These are phyloP conservation scores for Periconia digitata DNA, from an alignment of 2,329 filamentous ascomycete genomes.

Conservation along the genomic window DNA sequence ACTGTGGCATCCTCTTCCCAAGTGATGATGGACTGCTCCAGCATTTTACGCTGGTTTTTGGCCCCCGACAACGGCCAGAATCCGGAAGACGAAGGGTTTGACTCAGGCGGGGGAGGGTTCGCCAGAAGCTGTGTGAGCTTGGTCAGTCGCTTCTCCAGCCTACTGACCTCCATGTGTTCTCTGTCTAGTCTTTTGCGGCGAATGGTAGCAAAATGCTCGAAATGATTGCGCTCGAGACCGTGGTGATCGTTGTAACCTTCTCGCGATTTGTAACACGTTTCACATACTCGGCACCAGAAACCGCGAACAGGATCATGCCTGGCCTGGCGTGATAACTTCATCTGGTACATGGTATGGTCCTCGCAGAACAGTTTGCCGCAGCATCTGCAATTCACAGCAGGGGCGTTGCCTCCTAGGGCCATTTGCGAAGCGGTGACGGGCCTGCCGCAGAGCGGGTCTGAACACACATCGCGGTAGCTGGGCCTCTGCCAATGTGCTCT, in stretches of 20 bases:
- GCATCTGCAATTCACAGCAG: slow-evolving; percentile 88
- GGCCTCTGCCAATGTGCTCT: slow-evolving; percentile 85
- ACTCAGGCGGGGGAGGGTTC: slow-evolving; percentile 67
- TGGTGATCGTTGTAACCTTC: slow-evolving; percentile 92
- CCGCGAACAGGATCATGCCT: slow-evolving; percentile 87
- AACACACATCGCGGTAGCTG: slow-evolving; percentile 74
- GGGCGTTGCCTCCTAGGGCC: slow-evolving; percentile 74
- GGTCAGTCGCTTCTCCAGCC: slow-evolving; percentile 88
- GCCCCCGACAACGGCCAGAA: slow-evolving; percentile 60
- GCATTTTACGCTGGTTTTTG: slow-evolving; percentile 72
- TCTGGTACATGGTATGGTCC: slow-evolving; percentile 98
- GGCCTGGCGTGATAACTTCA: slow-evolving; percentile 90
- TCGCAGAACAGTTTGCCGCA: slow-evolving; percentile 95
- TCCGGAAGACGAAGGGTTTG: slow-evolving; percentile 51
- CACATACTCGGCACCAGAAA: slow-evolving; percentile 92
- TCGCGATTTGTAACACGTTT: slow-evolving; percentile 98
- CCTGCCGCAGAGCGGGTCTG: slow-evolving; percentile 78
- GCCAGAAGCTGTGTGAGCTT: slow-evolving; percentile 84
- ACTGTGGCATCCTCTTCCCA: slow-evolving; percentile 93
- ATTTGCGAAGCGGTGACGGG: slow-evolving; percentile 49
- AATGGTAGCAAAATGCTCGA: slow-evolving; percentile 67
- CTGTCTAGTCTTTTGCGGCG: slow-evolving; percentile 79
- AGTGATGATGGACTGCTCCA: slow-evolving; percentile 90
- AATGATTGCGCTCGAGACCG: slow-evolving; percentile 71
- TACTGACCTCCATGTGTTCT: slow-evolving; percentile 81